Conservation (phyloP, 805 yeast species). For the Starmerella riodocensis region DNA sequence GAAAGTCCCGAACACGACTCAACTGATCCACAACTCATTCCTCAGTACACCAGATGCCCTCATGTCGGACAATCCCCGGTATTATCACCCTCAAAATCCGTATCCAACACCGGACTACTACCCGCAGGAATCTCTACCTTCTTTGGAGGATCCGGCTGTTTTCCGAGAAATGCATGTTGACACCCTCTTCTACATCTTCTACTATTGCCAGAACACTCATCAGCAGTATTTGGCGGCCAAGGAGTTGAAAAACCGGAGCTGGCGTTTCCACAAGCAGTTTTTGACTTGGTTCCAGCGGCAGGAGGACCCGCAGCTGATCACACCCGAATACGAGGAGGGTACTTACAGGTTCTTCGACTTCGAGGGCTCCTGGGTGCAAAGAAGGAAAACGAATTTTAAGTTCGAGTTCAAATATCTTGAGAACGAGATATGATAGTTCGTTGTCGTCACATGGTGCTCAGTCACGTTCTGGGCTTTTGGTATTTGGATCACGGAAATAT, state of each 20-base stretch:
- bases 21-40: slow-evolving; percentile 60
- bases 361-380: slow-evolving; percentile 53
- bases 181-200: slow-evolving; percentile 83
- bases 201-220: slow-evolving; percentile 64
- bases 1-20: slow-evolving; percentile 31
- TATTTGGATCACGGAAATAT: background rate
- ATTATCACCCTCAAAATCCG: slow-evolving; percentile 63
- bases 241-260: slow-evolving; percentile 65
- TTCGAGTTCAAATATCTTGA: slow-evolving; percentile 35
- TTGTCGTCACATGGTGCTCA: background rate
- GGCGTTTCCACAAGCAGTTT: slow-evolving; percentile 63
- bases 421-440: slow-evolving; percentile 27
- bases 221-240: slow-evolving; percentile 66
- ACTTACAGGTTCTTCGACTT: slow-evolving; percentile 77
- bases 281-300: slow-evolving; percentile 73
- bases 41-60: slow-evolving; percentile 86
- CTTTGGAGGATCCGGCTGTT: slow-evolving; percentile 42
- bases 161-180: slow-evolving; percentile 67
- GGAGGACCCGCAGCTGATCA: slow-evolving; percentile 37
- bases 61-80: slow-evolving; percentile 74
- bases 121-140: slow-evolving; percentile 62
- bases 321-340: slow-evolving; percentile 34
- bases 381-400: slow-evolving; percentile 47
- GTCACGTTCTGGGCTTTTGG: background rate
- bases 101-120: slow-evolving; percentile 83